Percentiles rank a stretch among this genome's conserved stretches.
These are phyloP conservation scores for Colletotrichum lini DNA, from an alignment of 2,329 filamentous ascomycete species.

Conservation along the genomic window DNA sequence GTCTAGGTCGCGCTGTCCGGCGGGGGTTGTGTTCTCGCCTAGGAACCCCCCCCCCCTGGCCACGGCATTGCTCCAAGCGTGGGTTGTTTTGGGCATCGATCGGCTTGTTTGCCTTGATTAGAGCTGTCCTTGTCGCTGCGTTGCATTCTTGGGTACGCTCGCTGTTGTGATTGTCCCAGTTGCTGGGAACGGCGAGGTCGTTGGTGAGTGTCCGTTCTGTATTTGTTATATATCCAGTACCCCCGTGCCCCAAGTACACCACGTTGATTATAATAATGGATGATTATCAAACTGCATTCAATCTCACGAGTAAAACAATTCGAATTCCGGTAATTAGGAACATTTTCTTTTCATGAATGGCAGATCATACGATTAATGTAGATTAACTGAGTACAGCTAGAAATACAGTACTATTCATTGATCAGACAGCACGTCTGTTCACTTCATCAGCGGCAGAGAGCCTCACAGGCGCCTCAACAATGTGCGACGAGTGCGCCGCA, in stretches of 20 bases:
- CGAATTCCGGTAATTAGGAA: too few species aligned
- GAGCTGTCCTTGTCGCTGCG: slow-evolving; percentile 6
- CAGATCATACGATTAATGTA: too few species aligned
- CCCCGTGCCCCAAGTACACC: too few species aligned
- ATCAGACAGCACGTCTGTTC: not conserved
- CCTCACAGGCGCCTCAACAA: not conserved
- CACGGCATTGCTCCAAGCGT: slow-evolving; percentile 8
- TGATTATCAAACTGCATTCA: too few species aligned
- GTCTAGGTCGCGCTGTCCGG: not conserved
- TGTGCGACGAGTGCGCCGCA: not conserved
- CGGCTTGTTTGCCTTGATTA: slow-evolving; percentile 16
- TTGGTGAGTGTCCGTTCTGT: too few species aligned
- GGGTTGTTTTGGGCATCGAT: slow-evolving; percentile 5
- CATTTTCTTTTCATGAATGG: too few species aligned
- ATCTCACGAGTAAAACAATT: too few species aligned
- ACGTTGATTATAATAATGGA: too few species aligned
- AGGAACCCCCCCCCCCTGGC: slow-evolving; percentile 1
- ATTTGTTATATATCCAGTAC: too few species aligned
- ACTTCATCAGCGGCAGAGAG: not conserved
- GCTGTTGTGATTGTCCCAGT: not conserved
- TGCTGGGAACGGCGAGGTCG: not conserved
- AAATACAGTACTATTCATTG: not conserved
- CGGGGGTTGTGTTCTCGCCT: slow-evolving; percentile 5
- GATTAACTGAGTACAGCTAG: too few species aligned
- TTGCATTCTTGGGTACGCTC: not conserved